phyloP scores from a whole-genome alignment of 1,139 yeast species.

The Hanseniaspora gamundiae region DNA sequence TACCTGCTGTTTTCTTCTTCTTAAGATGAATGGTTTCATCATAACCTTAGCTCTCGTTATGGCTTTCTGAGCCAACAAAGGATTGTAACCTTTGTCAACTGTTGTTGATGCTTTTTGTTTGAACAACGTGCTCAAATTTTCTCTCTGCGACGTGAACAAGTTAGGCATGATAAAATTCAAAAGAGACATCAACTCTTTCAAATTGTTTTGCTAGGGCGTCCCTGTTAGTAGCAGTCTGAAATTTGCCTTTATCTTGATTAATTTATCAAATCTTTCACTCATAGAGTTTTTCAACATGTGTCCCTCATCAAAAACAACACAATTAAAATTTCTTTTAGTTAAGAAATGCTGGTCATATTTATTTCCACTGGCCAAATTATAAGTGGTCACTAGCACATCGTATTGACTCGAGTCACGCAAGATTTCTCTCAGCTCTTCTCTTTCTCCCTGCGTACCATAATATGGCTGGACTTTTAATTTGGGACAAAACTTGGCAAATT shows the following conservation, averaged over 20 bases:
- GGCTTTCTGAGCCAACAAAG: constrained; percentile 80
- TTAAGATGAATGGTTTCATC: constrained; percentile 95
- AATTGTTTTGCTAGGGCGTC: constrained; percentile 89
- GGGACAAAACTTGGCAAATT: constrained; percentile 84
- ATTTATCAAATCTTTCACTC: constrained; percentile 74
- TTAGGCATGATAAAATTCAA: constrained; percentile 83
- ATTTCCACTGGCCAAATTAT: constrained; percentile 80
- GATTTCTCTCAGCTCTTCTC: constrained; percentile 71
- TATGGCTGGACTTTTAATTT: constrained; percentile 74
- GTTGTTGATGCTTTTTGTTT: constrained; percentile 71
- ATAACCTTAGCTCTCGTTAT: constrained; percentile 86
- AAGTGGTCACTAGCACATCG: constrained; percentile 91
- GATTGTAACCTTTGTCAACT: constrained; percentile 48
- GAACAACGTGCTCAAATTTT: constrained; percentile 70
- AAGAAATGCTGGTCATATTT: constrained; percentile 72
- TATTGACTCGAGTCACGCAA: constrained; percentile 43
- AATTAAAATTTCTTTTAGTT: constrained; percentile 63
- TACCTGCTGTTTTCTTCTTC: constrained; percentile 89
- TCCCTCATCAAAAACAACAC: constrained; percentile 92
- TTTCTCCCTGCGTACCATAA: constrained; percentile 76
- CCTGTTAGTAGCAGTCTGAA: constrained; percentile 86
- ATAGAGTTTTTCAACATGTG: constrained; percentile 87
- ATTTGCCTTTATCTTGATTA: constrained; percentile 70
- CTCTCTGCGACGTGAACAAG: constrained; percentile 68
- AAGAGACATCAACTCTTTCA: constrained; percentile 79